A percentile compares a stretch with the other conserved stretches of the same genome.
phyloP scores from a whole-genome alignment of 1,284 basidiomycete species.

The Puccinia novopanici region DNA sequence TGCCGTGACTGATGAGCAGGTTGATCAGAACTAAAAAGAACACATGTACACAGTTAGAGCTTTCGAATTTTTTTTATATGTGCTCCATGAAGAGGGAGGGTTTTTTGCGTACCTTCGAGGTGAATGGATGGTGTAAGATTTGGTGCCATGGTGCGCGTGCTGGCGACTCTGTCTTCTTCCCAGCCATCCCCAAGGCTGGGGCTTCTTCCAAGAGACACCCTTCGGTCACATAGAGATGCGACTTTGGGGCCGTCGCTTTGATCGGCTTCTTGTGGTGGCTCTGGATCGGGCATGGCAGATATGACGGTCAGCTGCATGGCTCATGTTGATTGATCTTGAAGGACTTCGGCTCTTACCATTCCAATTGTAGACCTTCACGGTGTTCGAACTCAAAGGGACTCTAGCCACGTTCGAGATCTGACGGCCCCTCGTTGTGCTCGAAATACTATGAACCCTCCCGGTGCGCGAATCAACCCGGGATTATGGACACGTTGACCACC shows the following conservation, averaged over 20 bases:
- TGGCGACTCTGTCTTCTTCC: background rate
- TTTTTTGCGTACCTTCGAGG: slow-evolving; percentile 20
- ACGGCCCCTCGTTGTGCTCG: too few species aligned
- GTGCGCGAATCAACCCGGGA: too few species aligned
- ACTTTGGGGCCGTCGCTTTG: slow-evolving; percentile 15
- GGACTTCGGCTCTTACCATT: too few species aligned
- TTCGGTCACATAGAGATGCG: slow-evolving; percentile 25
- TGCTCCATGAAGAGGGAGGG: background rate
- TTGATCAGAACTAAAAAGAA: slow-evolving; percentile 3
- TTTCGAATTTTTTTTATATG: too few species aligned
- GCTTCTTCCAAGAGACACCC: background rate
- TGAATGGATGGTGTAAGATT: slow-evolving; percentile 36
- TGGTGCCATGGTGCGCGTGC: background rate
- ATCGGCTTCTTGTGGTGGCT: slow-evolving; percentile 45
- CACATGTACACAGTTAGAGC: too few species aligned
- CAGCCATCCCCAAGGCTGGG: background rate
- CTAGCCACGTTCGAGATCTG: too few species aligned
- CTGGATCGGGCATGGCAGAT: background rate
- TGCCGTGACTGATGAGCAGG: background rate
- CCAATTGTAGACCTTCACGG: too few species aligned
- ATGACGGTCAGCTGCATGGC: background rate
- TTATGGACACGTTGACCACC: too few species aligned
- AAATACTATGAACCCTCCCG: too few species aligned
- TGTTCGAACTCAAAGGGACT: too few species aligned
- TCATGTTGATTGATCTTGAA: too few species aligned